phyloP scores from a whole-genome alignment of 140 eudicot genomes.

The Senecio squalidus region DNA sequence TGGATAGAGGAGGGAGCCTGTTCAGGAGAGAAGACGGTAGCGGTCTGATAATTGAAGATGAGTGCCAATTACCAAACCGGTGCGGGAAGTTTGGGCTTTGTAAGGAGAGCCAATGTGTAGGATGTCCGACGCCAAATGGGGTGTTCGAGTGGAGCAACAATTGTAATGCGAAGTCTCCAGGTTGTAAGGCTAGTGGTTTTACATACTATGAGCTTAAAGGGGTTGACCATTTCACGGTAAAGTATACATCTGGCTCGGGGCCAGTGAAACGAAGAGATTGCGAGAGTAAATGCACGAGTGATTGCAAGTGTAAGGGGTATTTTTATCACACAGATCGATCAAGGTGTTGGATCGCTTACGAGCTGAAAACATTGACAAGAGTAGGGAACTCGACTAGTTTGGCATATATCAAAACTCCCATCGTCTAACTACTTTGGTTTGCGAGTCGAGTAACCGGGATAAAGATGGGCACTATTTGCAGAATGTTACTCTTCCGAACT shows the following conservation, averaged over 20 bases:
- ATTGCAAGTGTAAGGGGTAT: slow-evolving; percentile 34
- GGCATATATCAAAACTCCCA: slow-evolving; percentile 27
- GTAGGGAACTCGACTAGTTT: slow-evolving; percentile 25
- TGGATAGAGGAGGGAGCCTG: slow-evolving; percentile 26
- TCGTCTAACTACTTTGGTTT: not conserved
- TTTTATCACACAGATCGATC: slow-evolving; percentile 23
- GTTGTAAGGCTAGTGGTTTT: slow-evolving; percentile 17
- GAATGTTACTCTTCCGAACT: no score
- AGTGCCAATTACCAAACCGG: slow-evolving; percentile 19
- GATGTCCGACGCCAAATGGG: slow-evolving; percentile 29
- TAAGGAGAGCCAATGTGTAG: slow-evolving; percentile 27
- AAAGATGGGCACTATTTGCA: no score
- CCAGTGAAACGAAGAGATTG: slow-evolving; percentile 6
- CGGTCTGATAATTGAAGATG: slow-evolving; percentile 10
- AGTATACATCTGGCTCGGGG: slow-evolving; percentile 8
- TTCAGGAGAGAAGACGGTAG: not conserved
- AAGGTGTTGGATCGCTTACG: slow-evolving; percentile 34
- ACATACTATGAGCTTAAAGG: slow-evolving; percentile 32
- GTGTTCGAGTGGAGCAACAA: slow-evolving; percentile 30
- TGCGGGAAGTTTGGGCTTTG: slow-evolving; percentile 33
- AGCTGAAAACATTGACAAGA: slow-evolving; percentile 25
- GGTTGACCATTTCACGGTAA: slow-evolving; percentile 31
- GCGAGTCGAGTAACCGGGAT: no score
- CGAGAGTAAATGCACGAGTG: slow-evolving; percentile 19
- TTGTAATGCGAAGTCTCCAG: slow-evolving; percentile 20